Conservation (phyloP, 495 filamentous ascomycete species). For the Margaritispora aquatica region DNA sequence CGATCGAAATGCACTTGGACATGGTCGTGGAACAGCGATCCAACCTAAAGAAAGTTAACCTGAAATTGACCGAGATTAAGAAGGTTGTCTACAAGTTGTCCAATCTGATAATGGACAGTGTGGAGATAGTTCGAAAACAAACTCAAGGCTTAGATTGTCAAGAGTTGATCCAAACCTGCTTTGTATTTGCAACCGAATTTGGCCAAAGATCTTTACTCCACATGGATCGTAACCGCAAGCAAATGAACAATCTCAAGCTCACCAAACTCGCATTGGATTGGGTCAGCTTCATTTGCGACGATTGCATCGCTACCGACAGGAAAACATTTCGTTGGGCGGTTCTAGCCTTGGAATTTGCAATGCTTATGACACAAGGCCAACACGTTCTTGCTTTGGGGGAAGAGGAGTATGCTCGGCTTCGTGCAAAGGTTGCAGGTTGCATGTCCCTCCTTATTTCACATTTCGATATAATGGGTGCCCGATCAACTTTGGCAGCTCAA, state of each 20-base stretch:
- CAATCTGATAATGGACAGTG: constrained; percentile 99
- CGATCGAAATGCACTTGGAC: constrained; percentile 73
- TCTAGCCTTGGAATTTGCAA: constrained; percentile 88
- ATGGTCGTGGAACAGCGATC: constrained; percentile 88
- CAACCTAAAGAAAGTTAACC: constrained; percentile 86
- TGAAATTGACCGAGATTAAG: constrained; percentile 89
- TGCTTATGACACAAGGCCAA: constrained; percentile 90
- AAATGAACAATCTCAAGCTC: constrained; percentile 94
- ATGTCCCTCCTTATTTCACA: constrained; percentile 98
- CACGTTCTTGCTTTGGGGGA: constrained; percentile 86
- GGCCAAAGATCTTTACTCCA: constrained; percentile 87
- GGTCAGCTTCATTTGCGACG: constrained; percentile 96
- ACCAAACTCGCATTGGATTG: constrained; percentile 91
- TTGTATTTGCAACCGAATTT: constrained; percentile 96
- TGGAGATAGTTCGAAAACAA: constrained; percentile 83
- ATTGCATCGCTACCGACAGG: constrained; percentile 89
- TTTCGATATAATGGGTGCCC: constrained; percentile 97
- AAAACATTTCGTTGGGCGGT: constrained; percentile 98
- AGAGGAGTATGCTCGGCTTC: constrained; percentile 71
- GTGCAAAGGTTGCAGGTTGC: constrained; percentile 88
- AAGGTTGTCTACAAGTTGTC: constrained; percentile 93
- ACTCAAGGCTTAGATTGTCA: constrained; percentile 81
- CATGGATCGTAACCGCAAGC: constrained; percentile 87
- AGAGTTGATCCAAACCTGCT: constrained; percentile 97
- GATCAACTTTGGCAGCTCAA: constrained; percentile 86